Evolutionary conservation across 2,329 filamentous ascomycete species (phyloP), one percentile per base, ranked within the genome.

Genomic region (Sporothrix schenckii): DNA sequence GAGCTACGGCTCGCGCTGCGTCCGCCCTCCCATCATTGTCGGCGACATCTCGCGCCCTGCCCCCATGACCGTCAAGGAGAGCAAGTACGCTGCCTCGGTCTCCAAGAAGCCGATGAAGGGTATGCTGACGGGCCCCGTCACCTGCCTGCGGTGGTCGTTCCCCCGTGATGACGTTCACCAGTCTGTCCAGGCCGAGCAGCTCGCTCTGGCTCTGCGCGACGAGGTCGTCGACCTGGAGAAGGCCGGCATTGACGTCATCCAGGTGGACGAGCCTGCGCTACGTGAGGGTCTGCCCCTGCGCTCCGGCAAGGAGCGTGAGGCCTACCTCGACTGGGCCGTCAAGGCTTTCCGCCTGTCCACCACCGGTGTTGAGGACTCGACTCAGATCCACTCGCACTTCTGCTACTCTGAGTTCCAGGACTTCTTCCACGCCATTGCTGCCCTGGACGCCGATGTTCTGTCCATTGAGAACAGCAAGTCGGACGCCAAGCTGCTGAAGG

Each of bases 351-450:
- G 92, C 82, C 92, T 99, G 76, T 90, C 94, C 75, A 96, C 94
- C 77, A 90, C 93, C 72, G 95, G 93, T 81, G 94, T 99, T 73
- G 85, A 93, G 84, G 93, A 99, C 83, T 92, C 91, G 72, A 99
- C 95, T 76, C 95, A 99, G 88, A 97, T 99, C 83, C 95, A 99
- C 91, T 97, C 94, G 74, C 95, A 99, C 88, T 99, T 99, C 92
- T 99, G 95, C 84, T 99, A 99, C 91, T 98, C 95, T 68, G 95
- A 99, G 88, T 99, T 99, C 92, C 95, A 99, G 86, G 95, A 99
- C 88, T 99, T 99, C 89, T 99, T 99, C 93, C 93, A 98, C 85
- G 95, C 95, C 84, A 99, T 99, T 78, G 93, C 95, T 75, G 94
- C 95, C 73, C 91, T 99, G 75, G 95, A 99, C 81, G 94, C 95